Conservation (phyloP, 805 yeast species). For the Yarrowia porcina region DNA sequence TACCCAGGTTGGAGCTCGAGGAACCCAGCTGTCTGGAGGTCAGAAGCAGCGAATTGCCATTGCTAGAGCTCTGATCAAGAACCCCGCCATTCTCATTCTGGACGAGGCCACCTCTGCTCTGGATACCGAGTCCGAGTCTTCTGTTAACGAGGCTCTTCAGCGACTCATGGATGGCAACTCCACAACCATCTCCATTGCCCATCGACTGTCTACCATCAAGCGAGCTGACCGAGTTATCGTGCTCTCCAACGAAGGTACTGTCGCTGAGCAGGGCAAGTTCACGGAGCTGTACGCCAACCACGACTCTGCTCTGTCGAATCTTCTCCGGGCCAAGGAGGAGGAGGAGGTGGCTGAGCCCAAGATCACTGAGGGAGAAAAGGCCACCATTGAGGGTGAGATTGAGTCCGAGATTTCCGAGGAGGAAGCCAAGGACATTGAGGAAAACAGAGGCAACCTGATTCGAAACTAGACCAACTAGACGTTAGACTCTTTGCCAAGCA, state of each 20-base stretch:
- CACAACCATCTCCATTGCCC: conserved; percentile 84
- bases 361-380: conserved; percentile 28
- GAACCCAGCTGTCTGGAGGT: conserved; percentile 89
- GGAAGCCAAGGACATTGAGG: conserved; percentile 35
- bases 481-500: not conserved
- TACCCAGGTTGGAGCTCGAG: conserved; percentile 81
- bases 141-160: conserved; percentile 70
- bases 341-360: conserved; percentile 7
- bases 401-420: conserved; percentile 37
- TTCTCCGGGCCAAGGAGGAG: conserved; percentile 30
- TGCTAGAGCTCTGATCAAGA: conserved; percentile 77
- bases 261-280: conserved; percentile 68
- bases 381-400: conserved; percentile 37
- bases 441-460: conserved; percentile 28
- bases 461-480: not conserved
- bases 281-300: conserved; percentile 49
- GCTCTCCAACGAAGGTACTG: conserved; percentile 66
- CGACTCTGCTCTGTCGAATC: conserved; percentile 44
- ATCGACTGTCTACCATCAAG: conserved; percentile 80
- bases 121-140: conserved; percentile 82
- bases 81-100: conserved; percentile 75
- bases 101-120: conserved; percentile 96
- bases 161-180: conserved; percentile 53
- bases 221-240: conserved; percentile 81
- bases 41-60: conserved; percentile 91